Conservation (phyloP, 106 monocot species). For the Allium fistulosum region DNA sequence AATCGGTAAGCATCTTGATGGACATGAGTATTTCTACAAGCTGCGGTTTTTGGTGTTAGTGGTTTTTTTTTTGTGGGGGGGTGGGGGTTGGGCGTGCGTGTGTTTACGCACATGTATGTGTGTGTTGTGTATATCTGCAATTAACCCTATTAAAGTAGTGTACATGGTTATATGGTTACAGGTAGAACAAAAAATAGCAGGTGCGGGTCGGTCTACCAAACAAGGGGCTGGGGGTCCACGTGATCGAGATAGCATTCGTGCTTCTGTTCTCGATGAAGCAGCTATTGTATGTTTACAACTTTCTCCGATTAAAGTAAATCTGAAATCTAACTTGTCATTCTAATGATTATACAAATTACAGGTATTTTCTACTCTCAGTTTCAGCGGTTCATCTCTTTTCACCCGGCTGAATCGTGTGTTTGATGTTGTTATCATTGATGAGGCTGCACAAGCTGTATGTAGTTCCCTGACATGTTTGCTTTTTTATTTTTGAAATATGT, state of each 20-base stretch:
- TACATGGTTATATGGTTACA: conserved; percentile 10
- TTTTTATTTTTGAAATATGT: too few species aligned
- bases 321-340: too few species aligned
- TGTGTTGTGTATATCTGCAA: too few species aligned
- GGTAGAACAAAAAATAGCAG: conserved; percentile 85
- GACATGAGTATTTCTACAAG: too few species aligned
- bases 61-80: too few species aligned
- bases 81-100: too few species aligned
- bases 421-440: conserved; percentile 99
- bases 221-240: conserved; percentile 29
- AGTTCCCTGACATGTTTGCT: not conserved
- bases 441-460: conserved; percentile 99
- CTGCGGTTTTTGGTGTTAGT: too few species aligned
- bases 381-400: conserved; percentile 84
- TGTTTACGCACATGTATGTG: too few species aligned
- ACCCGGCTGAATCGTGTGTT: conserved; percentile 70
- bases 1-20: too few species aligned
- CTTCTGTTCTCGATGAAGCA: conserved; percentile 91
- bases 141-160: too few species aligned
- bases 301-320: not conserved
- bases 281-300: conserved; percentile 67
- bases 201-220: conserved; percentile 43
- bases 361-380: conserved; percentile 98
- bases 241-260: conserved; percentile 73
- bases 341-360: conserved; percentile 22